phyloP scores from a whole-genome alignment of 352 stramenopile genomes.

The Phytophthora ramorum region DNA sequence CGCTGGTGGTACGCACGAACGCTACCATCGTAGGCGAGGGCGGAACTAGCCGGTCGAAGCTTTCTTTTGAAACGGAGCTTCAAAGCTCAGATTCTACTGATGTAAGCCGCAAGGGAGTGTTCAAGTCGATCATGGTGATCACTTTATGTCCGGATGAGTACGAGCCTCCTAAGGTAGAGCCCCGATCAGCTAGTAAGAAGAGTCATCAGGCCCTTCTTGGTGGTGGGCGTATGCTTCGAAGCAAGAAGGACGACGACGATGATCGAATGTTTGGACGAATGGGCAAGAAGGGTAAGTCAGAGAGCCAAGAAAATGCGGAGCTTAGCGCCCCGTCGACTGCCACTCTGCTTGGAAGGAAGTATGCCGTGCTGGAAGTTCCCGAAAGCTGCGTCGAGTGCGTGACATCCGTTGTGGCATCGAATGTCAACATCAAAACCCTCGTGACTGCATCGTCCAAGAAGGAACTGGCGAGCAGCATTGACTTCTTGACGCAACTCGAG shows the following conservation, averaged over 20 bases:
- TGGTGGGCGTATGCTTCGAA: conserved; percentile 52
- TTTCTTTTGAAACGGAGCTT: conserved; percentile 52
- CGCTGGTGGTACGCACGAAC: conserved; percentile 68
- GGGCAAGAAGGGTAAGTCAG: conserved; percentile 38
- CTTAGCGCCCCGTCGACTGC: conserved; percentile 63
- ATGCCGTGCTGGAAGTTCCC: conserved; percentile 78
- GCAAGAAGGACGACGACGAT: conserved; percentile 61
- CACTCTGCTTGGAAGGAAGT: conserved; percentile 68
- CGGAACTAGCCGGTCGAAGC: conserved; percentile 41
- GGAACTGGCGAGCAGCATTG: conserved; percentile 72
- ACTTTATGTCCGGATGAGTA: conserved; percentile 77
- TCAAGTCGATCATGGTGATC: conserved; percentile 79
- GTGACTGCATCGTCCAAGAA: conserved; percentile 71
- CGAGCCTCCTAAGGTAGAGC: conserved; percentile 49
- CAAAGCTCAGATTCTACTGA: conserved; percentile 23
- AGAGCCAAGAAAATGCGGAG: conserved; percentile 47
- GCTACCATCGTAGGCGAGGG: conserved; percentile 32
- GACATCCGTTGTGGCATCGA: conserved; percentile 46
- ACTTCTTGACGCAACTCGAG: conserved; percentile 82
- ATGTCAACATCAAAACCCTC: conserved; percentile 71
- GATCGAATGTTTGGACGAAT: conserved; percentile 51
- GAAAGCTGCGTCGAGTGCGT: conserved; percentile 81
- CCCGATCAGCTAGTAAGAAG: conserved; percentile 21
- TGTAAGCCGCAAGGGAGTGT: conserved; percentile 44
- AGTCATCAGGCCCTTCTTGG: conserved; percentile 24